These are phyloP conservation scores for Chernovozyma sophiae-reginae DNA, from an alignment of 1,139 yeast species.

Conservation along the genomic window DNA sequence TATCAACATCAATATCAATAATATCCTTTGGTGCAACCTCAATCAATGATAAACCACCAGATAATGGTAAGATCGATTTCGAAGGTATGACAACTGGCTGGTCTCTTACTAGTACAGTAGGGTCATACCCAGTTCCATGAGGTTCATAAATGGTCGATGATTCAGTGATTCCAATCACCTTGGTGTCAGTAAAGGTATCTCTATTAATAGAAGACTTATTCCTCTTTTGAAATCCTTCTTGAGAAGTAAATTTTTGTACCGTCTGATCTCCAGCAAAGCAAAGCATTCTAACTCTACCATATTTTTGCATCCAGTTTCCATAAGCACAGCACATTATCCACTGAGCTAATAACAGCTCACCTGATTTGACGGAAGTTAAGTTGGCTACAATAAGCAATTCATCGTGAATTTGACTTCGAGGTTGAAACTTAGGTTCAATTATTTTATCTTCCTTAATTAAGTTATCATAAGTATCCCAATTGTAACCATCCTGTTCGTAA, in stretches of 20 bases:
- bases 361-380: slow-evolving; percentile 45
- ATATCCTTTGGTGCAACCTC: slow-evolving; percentile 53
- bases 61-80: slow-evolving; percentile 20
- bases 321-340: slow-evolving; percentile 69
- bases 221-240: slow-evolving; percentile 42
- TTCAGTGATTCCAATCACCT: slow-evolving; percentile 46
- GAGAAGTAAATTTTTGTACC: slow-evolving; percentile 59
- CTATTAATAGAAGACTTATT: slow-evolving; percentile 57
- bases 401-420: slow-evolving; percentile 51
- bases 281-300: slow-evolving; percentile 71
- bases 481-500: slow-evolving; percentile 49
- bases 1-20: slow-evolving; percentile 40
- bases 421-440: slow-evolving; percentile 35
- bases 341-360: slow-evolving; percentile 72
- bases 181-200: slow-evolving; percentile 55
- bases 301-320: slow-evolving; percentile 70
- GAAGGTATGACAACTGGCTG: slow-evolving; percentile 33
- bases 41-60: slow-evolving; percentile 39
- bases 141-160: slow-evolving; percentile 15
- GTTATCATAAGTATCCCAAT: slow-evolving; percentile 57
- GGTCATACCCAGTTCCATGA: slow-evolving; percentile 34
- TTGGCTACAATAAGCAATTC: slow-evolving; percentile 64
- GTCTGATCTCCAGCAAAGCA: slow-evolving; percentile 56
- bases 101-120: slow-evolving; percentile 31
- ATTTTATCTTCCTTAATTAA: slow-evolving; percentile 40